These are phyloP conservation scores for Blastobotrys raffinosifermentans DNA, from an alignment of 1,139 yeast species.

Conservation along the genomic window DNA sequence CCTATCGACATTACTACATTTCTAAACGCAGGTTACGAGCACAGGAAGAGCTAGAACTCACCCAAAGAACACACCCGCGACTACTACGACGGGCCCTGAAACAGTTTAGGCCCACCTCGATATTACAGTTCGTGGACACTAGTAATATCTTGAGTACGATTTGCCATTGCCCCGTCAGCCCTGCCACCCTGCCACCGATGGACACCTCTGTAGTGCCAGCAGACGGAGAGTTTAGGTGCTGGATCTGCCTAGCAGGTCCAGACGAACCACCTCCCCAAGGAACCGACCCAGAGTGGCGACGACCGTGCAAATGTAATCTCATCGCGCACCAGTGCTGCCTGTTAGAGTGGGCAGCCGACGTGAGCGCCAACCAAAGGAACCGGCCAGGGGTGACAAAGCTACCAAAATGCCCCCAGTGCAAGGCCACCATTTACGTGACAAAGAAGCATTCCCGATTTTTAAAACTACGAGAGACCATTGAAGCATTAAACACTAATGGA, in stretches of 20 bases:
- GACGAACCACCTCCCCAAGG: slow-evolving; percentile 35
- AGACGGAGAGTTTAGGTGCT: slow-evolving; percentile 29
- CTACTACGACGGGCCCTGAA: too few species aligned
- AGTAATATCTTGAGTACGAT: too few species aligned
- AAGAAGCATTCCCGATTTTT: slow-evolving; percentile 25
- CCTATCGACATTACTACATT: too few species aligned
- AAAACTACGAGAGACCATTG: slow-evolving; percentile 24
- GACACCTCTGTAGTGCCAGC: not conserved
- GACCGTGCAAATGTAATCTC: slow-evolving; percentile 39
- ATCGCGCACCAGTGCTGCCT: slow-evolving; percentile 42
- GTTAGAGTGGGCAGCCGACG: slow-evolving; percentile 39
- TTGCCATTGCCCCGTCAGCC: too few species aligned
- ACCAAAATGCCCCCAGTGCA: slow-evolving; percentile 43
- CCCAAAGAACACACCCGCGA: too few species aligned
- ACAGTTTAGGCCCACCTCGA: too few species aligned
- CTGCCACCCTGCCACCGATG: not conserved
- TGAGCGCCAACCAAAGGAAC: slow-evolving; percentile 25
- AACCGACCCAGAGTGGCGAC: slow-evolving; percentile 32
- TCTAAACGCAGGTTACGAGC: too few species aligned
- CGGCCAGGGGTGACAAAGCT: slow-evolving; percentile 15
- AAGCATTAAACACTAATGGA: slow-evolving; percentile 19
- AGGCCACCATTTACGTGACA: slow-evolving; percentile 31
- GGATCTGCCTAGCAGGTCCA: slow-evolving; percentile 41
- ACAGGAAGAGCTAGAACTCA: too few species aligned
- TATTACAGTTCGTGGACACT: too few species aligned